These are phyloP conservation scores for Cyamopsis tetragonoloba DNA, from an alignment of 306 rosid genomes.

Conservation along the genomic window DNA sequence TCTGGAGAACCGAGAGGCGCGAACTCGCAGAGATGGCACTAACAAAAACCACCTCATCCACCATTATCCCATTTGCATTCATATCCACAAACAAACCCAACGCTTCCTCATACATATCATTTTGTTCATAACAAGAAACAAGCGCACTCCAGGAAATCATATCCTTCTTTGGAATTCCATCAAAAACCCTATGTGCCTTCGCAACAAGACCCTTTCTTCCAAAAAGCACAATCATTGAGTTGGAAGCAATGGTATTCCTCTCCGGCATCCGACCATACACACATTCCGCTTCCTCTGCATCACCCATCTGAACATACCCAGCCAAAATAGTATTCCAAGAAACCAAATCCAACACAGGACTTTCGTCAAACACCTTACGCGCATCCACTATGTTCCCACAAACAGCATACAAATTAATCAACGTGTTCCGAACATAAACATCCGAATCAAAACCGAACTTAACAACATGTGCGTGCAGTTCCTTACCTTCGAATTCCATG, in stretches of 20 bases:
- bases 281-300: slow-evolving; percentile 41
- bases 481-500: slow-evolving; percentile 49
- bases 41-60: slow-evolving; percentile 77
- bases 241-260: slow-evolving; percentile 58
- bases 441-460: slow-evolving; percentile 54
- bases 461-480: slow-evolving; percentile 54
- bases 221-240: slow-evolving; percentile 64
- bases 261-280: slow-evolving; percentile 51
- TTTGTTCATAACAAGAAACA: slow-evolving; percentile 70
- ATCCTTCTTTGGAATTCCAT: slow-evolving; percentile 45
- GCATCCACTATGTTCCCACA: slow-evolving; percentile 58
- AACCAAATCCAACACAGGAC: slow-evolving; percentile 59
- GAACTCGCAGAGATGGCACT: slow-evolving; percentile 65
- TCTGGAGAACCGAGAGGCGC: slow-evolving; percentile 16
- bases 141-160: slow-evolving; percentile 84
- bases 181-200: slow-evolving; percentile 47
- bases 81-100: slow-evolving; percentile 53
- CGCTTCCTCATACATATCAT: slow-evolving; percentile 56
- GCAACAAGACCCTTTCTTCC: slow-evolving; percentile 46
- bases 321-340: slow-evolving; percentile 78
- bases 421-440: slow-evolving; percentile 63
- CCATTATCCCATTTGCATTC: slow-evolving; percentile 41
- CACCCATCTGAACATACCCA: slow-evolving; percentile 55
- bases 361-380: slow-evolving; percentile 62
- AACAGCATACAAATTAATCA: slow-evolving; percentile 60